Base-by-base conservation (phyloP, 352 stramenopile species). In the Globisporangium iwayamae region DNA sequence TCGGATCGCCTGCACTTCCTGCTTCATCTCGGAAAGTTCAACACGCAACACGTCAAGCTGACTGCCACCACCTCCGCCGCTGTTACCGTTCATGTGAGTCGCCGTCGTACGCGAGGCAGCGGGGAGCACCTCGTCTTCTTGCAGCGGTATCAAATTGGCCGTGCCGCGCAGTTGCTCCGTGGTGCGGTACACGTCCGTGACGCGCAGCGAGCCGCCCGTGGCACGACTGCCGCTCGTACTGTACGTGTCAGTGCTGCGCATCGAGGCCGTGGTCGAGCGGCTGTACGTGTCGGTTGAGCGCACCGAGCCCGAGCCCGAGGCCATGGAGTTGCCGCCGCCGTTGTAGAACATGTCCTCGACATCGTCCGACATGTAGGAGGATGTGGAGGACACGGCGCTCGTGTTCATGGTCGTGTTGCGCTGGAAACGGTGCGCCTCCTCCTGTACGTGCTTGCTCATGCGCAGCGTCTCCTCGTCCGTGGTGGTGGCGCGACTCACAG, bases 321-420 rank as follows among this genome's bases (percentile, higher is more conserved):
- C 32, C 46, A 28, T 67, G 38, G 32, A 36, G 34, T 46, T n/a
- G 43, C 16, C 56, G 43, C 64, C 60, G 25, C 66, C 65, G 64
- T 70, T 70, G 59, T 89, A 90, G 52, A 87, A 89, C 47, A 85
- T 72, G 28, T 89, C 83, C 30, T 92, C 83, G 20, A 87, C 81
- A 66, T 92, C 81, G 61, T 92, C 83, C 43, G 83, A 71, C 32
- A 87, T 73, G 63, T 69, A 77, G 47, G 47, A 60, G 28, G 63
- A 64, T 14, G 38, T 63, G 46, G 63, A 63, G 28, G 63, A 68
- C 47, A 47, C 56, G 28, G 75, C 60, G 0, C 69, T 76, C 41
- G 69, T 69, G 32, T 66, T 60, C 25, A 78, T 60, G 11, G 69
- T 68, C 46, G 65, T 76, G 60, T 73, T 75, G 58, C 76, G 75